Percentiles rank a stretch among this genome's conserved stretches.
These are phyloP conservation scores for Dactylella cylindrospora DNA, from an alignment of 2,329 filamentous ascomycete genomes.

Conservation along the genomic window DNA sequence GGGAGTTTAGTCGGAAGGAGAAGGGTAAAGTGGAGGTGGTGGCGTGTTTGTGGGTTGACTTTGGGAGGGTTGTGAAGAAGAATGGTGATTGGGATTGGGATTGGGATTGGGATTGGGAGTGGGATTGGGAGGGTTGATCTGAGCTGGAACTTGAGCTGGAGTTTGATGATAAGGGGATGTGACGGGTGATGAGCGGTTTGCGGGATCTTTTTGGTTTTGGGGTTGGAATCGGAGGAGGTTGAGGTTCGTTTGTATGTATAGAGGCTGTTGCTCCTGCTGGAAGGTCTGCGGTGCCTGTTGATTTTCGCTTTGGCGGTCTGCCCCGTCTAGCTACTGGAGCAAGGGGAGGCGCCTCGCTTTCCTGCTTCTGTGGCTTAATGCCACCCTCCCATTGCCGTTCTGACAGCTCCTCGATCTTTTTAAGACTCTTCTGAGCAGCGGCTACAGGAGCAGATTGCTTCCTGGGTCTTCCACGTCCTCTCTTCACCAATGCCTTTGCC, in stretches of 20 bases:
- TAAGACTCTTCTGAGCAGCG: slow-evolving; percentile 18
- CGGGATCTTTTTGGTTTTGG: neutral
- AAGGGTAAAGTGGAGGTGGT: neutral
- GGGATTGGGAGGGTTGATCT: neutral
- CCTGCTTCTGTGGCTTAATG: too few relatives aligned
- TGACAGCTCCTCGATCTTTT: slow-evolving; percentile 16
- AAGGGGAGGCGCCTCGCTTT: too few relatives aligned
- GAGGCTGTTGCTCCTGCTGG: too few relatives aligned
- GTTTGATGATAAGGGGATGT: neutral
- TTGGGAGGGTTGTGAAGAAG: slow-evolving; percentile 29
- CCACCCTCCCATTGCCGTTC: slow-evolving; percentile 26
- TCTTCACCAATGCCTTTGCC: neutral
- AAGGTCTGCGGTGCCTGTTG: too few relatives aligned
- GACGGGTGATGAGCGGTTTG: too few relatives aligned
- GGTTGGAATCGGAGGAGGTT: neutral
- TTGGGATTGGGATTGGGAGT: neutral
- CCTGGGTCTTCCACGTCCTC: slow-evolving; percentile 3
- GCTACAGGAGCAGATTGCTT: slow-evolving; percentile 3
- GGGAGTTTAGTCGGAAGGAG: too few relatives aligned
- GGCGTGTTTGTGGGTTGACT: slow-evolving; percentile 2
- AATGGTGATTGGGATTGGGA: neutral
- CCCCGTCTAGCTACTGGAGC: too few relatives aligned
- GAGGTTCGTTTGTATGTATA: too few relatives aligned
- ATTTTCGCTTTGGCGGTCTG: too few relatives aligned
- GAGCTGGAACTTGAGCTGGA: neutral